Conservation (phyloP, 192 early-diverging fungal genomes). For the Haplosporangium gracile region DNA sequence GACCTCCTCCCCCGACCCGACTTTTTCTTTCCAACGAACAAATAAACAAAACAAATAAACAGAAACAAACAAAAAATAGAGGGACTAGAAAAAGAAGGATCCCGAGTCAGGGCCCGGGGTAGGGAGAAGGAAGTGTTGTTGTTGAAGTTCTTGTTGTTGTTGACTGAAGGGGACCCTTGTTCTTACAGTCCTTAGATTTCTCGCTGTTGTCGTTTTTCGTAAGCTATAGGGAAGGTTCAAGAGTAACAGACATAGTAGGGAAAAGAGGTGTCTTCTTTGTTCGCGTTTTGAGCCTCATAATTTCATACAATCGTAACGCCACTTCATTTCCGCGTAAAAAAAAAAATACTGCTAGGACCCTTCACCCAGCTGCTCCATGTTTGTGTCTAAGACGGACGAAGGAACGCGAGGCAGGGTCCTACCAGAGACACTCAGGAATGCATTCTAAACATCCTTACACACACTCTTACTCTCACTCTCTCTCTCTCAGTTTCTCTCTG, state of each 20-base stretch:
- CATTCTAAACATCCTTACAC: not conserved
- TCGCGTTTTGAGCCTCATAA: too few relatives aligned
- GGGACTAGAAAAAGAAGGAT: not conserved
- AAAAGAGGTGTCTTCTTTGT: too few relatives aligned
- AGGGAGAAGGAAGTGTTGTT: not conserved
- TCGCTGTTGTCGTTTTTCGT: not conserved
- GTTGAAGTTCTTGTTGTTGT: too few relatives aligned
- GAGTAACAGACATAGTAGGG: too few relatives aligned
- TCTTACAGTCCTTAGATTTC: not conserved
- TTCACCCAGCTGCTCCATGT: too few relatives aligned
- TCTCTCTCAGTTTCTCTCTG: not conserved
- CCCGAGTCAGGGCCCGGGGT: constrained; percentile 2
- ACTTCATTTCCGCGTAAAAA: too few relatives aligned
- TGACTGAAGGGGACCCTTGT: not conserved
- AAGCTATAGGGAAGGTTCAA: too few relatives aligned
- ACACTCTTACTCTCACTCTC: not conserved
- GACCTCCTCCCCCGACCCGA: not conserved
- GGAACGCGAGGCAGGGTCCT: too few relatives aligned
- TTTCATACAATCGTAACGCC: too few relatives aligned
- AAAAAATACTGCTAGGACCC: too few relatives aligned
- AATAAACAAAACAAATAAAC: not conserved
- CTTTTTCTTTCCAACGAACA: not conserved
- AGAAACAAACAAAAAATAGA: not conserved
- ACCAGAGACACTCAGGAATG: constrained; percentile 2
- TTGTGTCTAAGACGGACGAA: too few relatives aligned